Evolutionary conservation across 805 yeast species (phyloP), one percentile per base, ranked within the genome.

Genomic region (Lipomyces orientalis): DNA sequence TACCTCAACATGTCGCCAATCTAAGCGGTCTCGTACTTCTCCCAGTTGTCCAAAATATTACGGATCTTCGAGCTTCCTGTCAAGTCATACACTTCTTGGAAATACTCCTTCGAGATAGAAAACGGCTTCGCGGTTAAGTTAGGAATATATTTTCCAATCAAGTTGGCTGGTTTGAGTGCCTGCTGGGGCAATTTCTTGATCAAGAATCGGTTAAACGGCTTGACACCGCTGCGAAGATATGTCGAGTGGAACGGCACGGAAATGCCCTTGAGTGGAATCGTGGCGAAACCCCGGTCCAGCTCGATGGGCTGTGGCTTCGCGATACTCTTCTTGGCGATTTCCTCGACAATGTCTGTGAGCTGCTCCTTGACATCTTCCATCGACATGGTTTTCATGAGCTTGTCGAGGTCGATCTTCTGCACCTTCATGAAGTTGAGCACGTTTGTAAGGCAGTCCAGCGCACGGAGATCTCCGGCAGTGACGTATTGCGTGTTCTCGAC

Each of bases 191-290:
- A 90, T 87, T 95, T 94, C 90, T 93, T 95, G 79, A 89, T 88
- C 84, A 95, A 86, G 89, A 95, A 95, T 83, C 93, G 91, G 86
- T 94, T 93, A 91, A 95, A 95, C 76, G 99, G 99, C 82, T 93
- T 94, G 68, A 95, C 99, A 82, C 99, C 99, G 66, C 95, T 91
- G 86, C 94, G 90, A 83, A 95, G 86, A 84, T 96, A 95, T n/a
- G 97, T 89, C 35, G 98, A 93, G 83, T 95, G 99, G 98, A 95
- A 95, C 71, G 99, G 99, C 79, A 95, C 99, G n/a, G 97, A 92
- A 74, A 95, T 95, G 75, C 99, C 99, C 85, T 90, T 93, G 81
- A 95, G 87, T 79, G 99, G 99, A 76, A 95, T 95, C 76, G 95
- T 94, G 54, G 99, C 98, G 75, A 91, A 94, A 33, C 99, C 99